Evolutionary conservation across 1,139 yeast species (phyloP).

Genomic region (Pichia sp.): DNA sequence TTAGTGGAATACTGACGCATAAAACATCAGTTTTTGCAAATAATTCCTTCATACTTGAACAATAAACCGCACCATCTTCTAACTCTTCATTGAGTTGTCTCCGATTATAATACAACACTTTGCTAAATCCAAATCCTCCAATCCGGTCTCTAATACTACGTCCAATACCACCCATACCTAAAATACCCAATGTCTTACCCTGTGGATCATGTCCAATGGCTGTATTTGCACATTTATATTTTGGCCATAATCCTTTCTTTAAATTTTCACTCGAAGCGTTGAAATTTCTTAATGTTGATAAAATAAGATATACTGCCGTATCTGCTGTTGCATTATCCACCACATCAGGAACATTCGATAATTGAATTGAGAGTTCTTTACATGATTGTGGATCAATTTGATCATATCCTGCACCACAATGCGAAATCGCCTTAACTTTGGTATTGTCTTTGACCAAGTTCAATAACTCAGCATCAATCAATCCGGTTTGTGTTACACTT

Average conservation of each 20-base stretch:
- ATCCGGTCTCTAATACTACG: slow-evolving; percentile 63
- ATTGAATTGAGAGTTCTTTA: slow-evolving; percentile 47
- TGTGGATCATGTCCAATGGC: slow-evolving; percentile 55
- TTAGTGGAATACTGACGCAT: slow-evolving; percentile 59
- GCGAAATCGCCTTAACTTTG: slow-evolving; percentile 58
- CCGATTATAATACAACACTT: slow-evolving; percentile 62
- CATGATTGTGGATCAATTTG: slow-evolving; percentile 58
- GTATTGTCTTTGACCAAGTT: slow-evolving; percentile 44
- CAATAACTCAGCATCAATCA: slow-evolving; percentile 69
- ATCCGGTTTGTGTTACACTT: slow-evolving; percentile 48
- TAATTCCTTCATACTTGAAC: slow-evolving; percentile 46
- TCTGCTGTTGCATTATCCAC: slow-evolving; percentile 83
- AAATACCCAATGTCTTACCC: slow-evolving; percentile 59
- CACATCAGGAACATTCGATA: slow-evolving; percentile 64
- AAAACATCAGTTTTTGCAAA: slow-evolving; percentile 51
- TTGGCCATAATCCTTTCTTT: slow-evolving; percentile 54
- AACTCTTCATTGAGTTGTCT: slow-evolving; percentile 45
- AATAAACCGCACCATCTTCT: slow-evolving; percentile 47
- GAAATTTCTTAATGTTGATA: slow-evolving; percentile 67
- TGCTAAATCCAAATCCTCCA: slow-evolving; percentile 54
- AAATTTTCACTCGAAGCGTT: slow-evolving; percentile 41
- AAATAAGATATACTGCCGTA: slow-evolving; percentile 58
- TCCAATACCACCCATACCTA: slow-evolving; percentile 83
- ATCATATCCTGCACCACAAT: slow-evolving; percentile 94
- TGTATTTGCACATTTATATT: slow-evolving; percentile 36